Percentiles rank a stretch among this genome's conserved stretches.
These are phyloP conservation scores for Linum tenue DNA, from an alignment of 345 rosid genomes.

Conservation along the genomic window DNA sequence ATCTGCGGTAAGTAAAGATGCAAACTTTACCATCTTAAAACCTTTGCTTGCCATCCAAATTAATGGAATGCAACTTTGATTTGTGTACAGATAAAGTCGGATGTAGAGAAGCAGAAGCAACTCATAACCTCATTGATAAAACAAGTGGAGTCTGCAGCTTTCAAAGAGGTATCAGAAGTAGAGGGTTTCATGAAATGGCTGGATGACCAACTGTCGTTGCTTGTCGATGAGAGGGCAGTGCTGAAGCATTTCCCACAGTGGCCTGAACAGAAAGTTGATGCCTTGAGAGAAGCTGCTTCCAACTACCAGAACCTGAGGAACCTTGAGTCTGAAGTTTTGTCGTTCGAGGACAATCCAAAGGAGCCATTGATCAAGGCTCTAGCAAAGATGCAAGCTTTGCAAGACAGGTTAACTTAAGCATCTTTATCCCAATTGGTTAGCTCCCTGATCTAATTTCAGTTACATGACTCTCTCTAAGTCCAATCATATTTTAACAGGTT, in stretches of 20 bases:
- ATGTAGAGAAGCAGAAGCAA: constrained; percentile 62
- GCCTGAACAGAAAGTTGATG: constrained; percentile 88
- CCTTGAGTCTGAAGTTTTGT: constrained; percentile 51
- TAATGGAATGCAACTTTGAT: neutral
- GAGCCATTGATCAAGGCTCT: constrained; percentile 38
- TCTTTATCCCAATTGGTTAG: constrained; percentile 32
- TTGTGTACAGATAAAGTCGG: constrained; percentile 65
- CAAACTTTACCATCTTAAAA: neutral
- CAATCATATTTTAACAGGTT: constrained; percentile 41
- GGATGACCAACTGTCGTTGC: constrained; percentile 61
- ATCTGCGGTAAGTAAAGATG: constrained; percentile 60
- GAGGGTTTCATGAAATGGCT: constrained; percentile 77
- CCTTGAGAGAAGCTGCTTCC: constrained; percentile 81
- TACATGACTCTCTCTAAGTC: constrained; percentile 12
- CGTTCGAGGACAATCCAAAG: constrained; percentile 51
- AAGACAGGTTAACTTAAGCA: constrained; percentile 81
- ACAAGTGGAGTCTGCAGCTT: constrained; percentile 64
- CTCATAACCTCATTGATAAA: constrained; percentile 52
- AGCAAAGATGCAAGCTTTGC: constrained; percentile 59
- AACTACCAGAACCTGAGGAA: constrained; percentile 52
- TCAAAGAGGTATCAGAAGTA: constrained; percentile 56
- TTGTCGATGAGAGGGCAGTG: constrained; percentile 95
- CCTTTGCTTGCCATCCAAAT: neutral
- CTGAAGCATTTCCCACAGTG: constrained; percentile 83
- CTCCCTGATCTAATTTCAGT: constrained; percentile 7